Conservation (phyloP, 305 asterid genomes). For the Withania somnifera region DNA sequence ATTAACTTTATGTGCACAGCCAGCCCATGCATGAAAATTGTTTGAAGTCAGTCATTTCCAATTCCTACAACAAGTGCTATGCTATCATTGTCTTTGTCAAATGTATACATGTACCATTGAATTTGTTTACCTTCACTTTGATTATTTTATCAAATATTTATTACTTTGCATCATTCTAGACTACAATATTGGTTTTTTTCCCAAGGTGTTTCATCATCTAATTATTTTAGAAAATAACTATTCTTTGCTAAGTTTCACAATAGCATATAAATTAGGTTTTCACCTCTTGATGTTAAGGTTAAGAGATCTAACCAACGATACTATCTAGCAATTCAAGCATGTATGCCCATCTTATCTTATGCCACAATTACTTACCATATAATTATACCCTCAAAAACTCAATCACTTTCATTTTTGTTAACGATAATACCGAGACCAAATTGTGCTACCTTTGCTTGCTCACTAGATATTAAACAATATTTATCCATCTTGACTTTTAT, state of each 20-base stretch:
- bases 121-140: background rate
- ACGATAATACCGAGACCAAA: too few relatives aligned
- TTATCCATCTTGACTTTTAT: too few relatives aligned
- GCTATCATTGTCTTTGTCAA: background rate
- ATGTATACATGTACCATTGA: background rate
- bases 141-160: background rate
- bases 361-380: background rate
- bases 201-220: background rate
- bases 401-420: too few relatives aligned
- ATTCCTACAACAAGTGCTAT: background rate
- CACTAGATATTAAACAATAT: too few relatives aligned
- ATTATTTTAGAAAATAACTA: background rate
- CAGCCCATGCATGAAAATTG: background rate
- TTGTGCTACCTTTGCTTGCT: too few relatives aligned
- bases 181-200: background rate
- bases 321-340: background rate
- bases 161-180: background rate
- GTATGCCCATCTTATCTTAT: background rate
- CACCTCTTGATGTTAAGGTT: background rate
- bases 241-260: background rate
- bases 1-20: background rate
- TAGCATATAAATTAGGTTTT: background rate
- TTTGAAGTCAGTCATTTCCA: background rate
- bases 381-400: background rate
- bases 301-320: background rate